These are phyloP conservation scores for Boletus barrowsii DNA, from an alignment of 768 basidiomycete species.

Conservation along the genomic window DNA sequence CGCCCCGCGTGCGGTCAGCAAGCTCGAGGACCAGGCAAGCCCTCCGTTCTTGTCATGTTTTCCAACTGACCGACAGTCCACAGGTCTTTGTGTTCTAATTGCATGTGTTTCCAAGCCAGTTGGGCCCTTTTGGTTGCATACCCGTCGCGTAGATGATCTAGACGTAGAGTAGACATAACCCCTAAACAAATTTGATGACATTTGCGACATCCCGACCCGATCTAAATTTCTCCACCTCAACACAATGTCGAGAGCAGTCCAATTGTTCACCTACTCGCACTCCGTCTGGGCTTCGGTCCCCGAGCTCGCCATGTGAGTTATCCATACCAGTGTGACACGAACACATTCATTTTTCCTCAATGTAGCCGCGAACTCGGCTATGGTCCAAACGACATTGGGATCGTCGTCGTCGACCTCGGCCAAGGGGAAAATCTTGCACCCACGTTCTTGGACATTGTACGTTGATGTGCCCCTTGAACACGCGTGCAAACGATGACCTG, in stretches of 20 bases:
- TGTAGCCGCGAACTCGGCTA: slow-evolving; percentile 44
- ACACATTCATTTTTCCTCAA: background rate
- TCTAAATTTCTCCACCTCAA: too few relatives aligned
- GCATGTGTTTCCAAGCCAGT: background rate
- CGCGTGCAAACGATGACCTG: background rate
- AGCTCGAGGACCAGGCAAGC: slow-evolving; percentile 81
- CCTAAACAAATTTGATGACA: background rate
- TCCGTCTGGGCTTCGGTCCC: slow-evolving; percentile 43
- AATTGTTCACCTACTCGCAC: slow-evolving; percentile 34
- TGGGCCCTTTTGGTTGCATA: background rate
- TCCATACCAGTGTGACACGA: too few relatives aligned
- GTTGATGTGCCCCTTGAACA: background rate
- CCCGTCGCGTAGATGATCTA: slow-evolving; percentile 4
- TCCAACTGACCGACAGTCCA: slow-evolving; percentile 10
- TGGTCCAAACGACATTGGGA: slow-evolving; percentile 33
- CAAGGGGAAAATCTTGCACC: slow-evolving; percentile 50
- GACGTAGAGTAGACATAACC: slow-evolving; percentile 5
- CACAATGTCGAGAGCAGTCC: slow-evolving; percentile 20
- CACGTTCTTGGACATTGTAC: slow-evolving; percentile 41
- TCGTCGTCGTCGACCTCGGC: slow-evolving; percentile 38
- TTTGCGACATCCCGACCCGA: too few relatives aligned
- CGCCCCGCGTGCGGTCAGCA: slow-evolving; percentile 85
- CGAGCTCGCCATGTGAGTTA: slow-evolving; percentile 41
- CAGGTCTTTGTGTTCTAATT: slow-evolving; percentile 43
- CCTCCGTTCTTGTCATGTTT: too few relatives aligned